Conservation (phyloP, 2,329 filamentous ascomycete species). For the Myriosclerotinia duriaeana region DNA sequence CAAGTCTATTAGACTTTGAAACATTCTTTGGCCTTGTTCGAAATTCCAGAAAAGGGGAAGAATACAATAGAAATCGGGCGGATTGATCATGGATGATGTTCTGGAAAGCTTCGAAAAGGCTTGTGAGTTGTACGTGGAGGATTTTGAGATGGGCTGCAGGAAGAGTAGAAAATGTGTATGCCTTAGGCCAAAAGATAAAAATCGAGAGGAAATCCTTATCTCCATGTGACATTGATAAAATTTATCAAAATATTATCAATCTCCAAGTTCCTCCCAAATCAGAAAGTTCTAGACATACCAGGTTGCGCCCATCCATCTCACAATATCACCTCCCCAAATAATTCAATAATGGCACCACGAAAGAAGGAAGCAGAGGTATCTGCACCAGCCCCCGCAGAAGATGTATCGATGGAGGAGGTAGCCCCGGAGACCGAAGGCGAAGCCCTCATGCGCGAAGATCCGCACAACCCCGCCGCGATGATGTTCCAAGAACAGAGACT, state of each 20-base stretch:
- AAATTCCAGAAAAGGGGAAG: not conserved
- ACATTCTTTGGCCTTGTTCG: not conserved
- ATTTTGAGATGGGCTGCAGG: not conserved
- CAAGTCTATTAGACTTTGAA: slow-evolving; percentile 5
- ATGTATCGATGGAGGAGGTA: slow-evolving; percentile 36
- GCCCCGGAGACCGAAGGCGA: slow-evolving; percentile 23
- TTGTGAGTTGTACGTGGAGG: too few relatives aligned
- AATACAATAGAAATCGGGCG: too few relatives aligned
- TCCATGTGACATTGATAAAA: slow-evolving; percentile 17
- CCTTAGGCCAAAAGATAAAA: not conserved
- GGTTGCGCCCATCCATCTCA: slow-evolving; percentile 23
- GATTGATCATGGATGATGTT: not conserved
- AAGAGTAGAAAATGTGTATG: not conserved
- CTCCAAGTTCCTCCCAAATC: not conserved
- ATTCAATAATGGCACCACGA: slow-evolving; percentile 33
- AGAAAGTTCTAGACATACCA: not conserved
- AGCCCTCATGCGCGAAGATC: slow-evolving; percentile 21
- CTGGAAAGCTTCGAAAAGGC: not conserved
- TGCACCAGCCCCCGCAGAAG: slow-evolving; percentile 29
- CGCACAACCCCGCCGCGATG: slow-evolving; percentile 28
- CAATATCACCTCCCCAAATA: not conserved
- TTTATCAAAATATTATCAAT: slow-evolving; percentile 22
- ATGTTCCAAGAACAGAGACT: slow-evolving; percentile 34
- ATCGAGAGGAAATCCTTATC: slow-evolving; percentile 9
- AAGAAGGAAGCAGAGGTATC: slow-evolving; percentile 29